Evolutionary conservation across 75 land plant genomes (phyloP).

Genomic region (Cupressus sempervirens): DNA sequence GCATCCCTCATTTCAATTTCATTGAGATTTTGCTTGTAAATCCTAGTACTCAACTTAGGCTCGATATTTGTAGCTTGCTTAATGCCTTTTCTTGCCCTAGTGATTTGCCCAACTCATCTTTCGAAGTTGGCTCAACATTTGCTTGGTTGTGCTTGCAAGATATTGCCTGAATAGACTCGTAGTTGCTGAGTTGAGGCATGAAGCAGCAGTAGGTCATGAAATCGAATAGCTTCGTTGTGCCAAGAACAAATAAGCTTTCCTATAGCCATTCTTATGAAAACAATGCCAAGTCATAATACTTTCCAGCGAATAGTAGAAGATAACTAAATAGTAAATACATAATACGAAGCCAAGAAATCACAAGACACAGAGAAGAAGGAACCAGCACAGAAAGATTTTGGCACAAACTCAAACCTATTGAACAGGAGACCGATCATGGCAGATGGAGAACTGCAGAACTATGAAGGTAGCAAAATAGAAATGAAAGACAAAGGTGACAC

Average conservation of each 20-base stretch:
- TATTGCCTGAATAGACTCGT: background rate
- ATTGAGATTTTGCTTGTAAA: background rate
- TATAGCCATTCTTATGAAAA: too few relatives aligned
- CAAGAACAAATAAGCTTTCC: background rate
- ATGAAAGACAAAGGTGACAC: too few relatives aligned
- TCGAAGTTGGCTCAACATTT: background rate
- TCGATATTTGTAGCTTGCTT: background rate
- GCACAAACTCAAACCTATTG: too few relatives aligned
- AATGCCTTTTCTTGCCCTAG: background rate
- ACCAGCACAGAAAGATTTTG: too few relatives aligned
- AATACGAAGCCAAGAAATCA: too few relatives aligned
- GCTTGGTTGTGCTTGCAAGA: background rate
- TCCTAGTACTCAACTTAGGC: background rate
- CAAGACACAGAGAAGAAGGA: too few relatives aligned
- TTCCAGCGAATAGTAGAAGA: too few relatives aligned
- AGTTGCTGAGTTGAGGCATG: background rate
- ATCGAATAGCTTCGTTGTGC: background rate
- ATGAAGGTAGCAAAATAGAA: too few relatives aligned
- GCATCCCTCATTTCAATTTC: background rate
- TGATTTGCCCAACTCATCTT: background rate
- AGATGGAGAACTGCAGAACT: too few relatives aligned
- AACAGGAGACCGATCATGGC: too few relatives aligned
- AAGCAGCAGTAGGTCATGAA: background rate
- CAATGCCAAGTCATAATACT: too few relatives aligned
- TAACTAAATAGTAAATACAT: too few relatives aligned